Evolutionary conservation across 225 moss, liverwort and hornwort species (phyloP).

Genomic region (Rhytidiadelphus loreus): DNA sequence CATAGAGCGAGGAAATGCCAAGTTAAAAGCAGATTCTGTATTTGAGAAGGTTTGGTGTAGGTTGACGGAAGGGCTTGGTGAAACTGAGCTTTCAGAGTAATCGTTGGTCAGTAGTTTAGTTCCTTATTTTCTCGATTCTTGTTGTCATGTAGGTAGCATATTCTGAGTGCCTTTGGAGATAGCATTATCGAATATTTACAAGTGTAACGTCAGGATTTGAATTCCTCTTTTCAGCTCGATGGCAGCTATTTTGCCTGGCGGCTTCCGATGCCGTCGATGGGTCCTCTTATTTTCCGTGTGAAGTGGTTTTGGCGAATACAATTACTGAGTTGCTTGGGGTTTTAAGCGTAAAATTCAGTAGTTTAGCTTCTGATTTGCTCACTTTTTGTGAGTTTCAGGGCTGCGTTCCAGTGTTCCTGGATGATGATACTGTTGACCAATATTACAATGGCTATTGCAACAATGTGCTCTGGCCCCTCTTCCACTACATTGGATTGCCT

Average conservation of each 20-base stretch:
- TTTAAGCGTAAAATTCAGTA: not conserved
- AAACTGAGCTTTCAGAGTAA: not conserved
- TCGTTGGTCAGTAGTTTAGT: not conserved
- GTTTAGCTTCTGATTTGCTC: not conserved
- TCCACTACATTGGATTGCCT: slow-evolving; percentile 94
- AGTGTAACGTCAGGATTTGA: not conserved
- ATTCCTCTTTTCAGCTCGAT: not conserved
- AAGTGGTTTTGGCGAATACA: not conserved
- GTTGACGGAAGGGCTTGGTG: not conserved
- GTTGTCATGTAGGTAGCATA: not conserved
- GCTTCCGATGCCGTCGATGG: not conserved
- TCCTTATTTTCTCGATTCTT: not conserved
- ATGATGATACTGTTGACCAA: slow-evolving; percentile 87
- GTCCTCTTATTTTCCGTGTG: not conserved
- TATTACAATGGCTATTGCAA: slow-evolving; percentile 99
- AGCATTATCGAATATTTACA: not conserved
- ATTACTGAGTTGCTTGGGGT: not conserved
- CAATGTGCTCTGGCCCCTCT: slow-evolving; percentile 97
- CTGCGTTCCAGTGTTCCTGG: slow-evolving; percentile 88
- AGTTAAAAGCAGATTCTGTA: not conserved
- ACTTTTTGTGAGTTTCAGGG: slow-evolving; percentile 31
- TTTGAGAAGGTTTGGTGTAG: not conserved
- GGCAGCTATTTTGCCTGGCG: not conserved
- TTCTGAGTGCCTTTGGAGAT: not conserved
- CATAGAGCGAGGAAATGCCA: not conserved